Percentiles rank a stretch among this genome's conserved stretches.
These are phyloP conservation scores for Mycena galopus DNA, from an alignment of 768 basidiomycete species.

Conservation along the genomic window DNA sequence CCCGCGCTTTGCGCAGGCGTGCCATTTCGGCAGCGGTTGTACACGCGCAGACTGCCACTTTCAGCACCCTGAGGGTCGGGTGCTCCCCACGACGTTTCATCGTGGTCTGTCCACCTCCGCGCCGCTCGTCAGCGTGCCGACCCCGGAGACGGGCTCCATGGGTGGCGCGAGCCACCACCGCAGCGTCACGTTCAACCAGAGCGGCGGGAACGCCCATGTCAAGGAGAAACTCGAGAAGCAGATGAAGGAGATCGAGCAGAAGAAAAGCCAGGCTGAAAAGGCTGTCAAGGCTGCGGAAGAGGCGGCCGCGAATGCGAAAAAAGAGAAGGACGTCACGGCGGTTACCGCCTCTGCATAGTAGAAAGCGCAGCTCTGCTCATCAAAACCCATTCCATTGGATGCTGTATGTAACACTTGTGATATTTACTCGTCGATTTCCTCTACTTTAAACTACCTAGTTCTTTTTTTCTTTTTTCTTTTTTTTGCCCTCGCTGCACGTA, in stretches of 20 bases:
- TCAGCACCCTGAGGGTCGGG: slow-evolving; percentile 91
- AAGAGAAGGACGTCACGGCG: slow-evolving; percentile 71
- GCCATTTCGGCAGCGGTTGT: slow-evolving; percentile 88
- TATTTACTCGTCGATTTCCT: slow-evolving; percentile 16
- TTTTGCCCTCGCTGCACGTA: slow-evolving; percentile 28
- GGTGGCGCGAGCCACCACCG: slow-evolving; percentile 70
- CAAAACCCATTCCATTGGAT: slow-evolving; percentile 2
- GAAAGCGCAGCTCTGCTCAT: background rate
- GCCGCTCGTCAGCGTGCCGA: slow-evolving; percentile 71
- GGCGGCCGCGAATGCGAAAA: slow-evolving; percentile 57
- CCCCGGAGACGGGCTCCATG: slow-evolving; percentile 77
- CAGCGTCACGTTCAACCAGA: slow-evolving; percentile 79
- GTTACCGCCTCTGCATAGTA: slow-evolving; percentile 58
- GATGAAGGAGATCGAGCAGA: slow-evolving; percentile 77
- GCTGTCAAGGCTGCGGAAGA: slow-evolving; percentile 75
- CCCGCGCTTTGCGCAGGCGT: slow-evolving; percentile 64
- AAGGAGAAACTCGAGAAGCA: slow-evolving; percentile 63
- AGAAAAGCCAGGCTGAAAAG: slow-evolving; percentile 72
- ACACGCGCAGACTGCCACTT: slow-evolving; percentile 90
- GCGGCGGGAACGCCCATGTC: slow-evolving; percentile 50
- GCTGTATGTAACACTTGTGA: slow-evolving; percentile 34
- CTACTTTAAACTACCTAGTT: slow-evolving; percentile 15
- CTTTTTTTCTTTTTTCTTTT: slow-evolving; percentile 29
- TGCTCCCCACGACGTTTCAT: slow-evolving; percentile 84
- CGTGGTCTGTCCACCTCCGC: slow-evolving; percentile 75